A percentile compares a stretch with the other conserved stretches of the same genome.
These are phyloP conservation scores for Chaetomiaceae sp. DNA, from an alignment of 2,329 filamentous ascomycete species.

Conservation along the genomic window DNA sequence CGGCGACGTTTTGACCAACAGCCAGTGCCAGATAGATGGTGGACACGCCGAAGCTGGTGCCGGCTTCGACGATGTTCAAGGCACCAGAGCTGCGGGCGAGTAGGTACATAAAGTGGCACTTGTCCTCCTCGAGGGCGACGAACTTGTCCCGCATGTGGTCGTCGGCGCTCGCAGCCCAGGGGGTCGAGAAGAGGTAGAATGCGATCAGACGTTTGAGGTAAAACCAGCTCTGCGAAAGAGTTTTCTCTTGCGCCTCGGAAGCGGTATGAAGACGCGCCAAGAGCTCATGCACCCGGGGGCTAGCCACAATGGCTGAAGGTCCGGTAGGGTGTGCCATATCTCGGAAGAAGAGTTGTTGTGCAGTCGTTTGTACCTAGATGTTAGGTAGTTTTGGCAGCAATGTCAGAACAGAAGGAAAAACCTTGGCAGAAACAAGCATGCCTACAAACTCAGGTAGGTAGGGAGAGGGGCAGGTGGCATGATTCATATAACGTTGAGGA, in stretches of 20 bases:
- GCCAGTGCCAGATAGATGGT: constrained; percentile 58
- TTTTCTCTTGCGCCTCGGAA: constrained; percentile 4
- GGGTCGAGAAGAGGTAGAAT: constrained; percentile 3
- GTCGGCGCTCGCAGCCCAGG: constrained; percentile 2
- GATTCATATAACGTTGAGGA: no score
- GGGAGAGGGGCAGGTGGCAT: no score
- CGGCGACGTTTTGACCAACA: constrained; percentile 40
- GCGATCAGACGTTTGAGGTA: constrained; percentile 7
- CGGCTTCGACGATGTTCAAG: constrained; percentile 50
- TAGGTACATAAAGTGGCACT: constrained; percentile 51
- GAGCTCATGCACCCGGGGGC: constrained; percentile 3
- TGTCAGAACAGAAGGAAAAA: no score
- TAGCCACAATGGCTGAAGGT: background rate
- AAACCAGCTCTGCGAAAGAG: constrained; percentile 8
- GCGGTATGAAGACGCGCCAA: constrained; percentile 9
- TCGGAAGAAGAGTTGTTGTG: no score
- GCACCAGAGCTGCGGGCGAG: constrained; percentile 44
- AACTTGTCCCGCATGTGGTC: constrained; percentile 42
- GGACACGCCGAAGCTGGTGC: constrained; percentile 55
- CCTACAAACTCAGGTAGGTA: no score
- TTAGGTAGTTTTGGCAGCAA: no score
- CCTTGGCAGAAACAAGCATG: no score
- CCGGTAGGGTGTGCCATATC: background rate
- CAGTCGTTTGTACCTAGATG: no score
- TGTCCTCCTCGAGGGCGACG: constrained; percentile 53